A percentile compares a stretch with the other conserved stretches of the same genome.
Conservation (phyloP, 192 early-diverging fungal species). For the Linnemannia elongata region DNA sequence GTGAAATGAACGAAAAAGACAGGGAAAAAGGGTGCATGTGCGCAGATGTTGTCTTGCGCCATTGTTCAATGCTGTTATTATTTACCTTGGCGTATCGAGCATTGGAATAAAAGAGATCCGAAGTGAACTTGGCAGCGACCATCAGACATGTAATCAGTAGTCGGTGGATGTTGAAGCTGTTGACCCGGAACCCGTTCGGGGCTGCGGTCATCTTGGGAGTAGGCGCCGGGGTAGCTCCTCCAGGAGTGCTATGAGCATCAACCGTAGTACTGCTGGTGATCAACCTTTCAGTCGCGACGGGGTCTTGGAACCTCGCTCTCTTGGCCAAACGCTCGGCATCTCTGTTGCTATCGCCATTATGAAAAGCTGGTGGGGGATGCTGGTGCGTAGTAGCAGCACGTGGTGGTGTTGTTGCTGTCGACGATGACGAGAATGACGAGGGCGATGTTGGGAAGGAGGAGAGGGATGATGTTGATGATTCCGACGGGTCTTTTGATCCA, state of each 20-base stretch:
- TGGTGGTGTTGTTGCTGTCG: background rate
- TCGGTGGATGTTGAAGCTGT: slow-evolving; percentile 78
- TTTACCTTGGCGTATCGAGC: slow-evolving; percentile 79
- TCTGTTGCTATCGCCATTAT: background rate
- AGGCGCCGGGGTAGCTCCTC: slow-evolving; percentile 26
- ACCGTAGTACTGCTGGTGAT: background rate
- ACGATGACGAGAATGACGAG: background rate
- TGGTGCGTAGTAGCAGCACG: background rate
- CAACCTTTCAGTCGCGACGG: background rate
- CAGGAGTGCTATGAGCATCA: slow-evolving; percentile 15
- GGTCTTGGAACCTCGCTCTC: background rate
- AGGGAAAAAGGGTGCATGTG: background rate
- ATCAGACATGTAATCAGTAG: slow-evolving; percentile 76
- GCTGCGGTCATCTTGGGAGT: slow-evolving; percentile 21
- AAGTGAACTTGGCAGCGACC: slow-evolving; percentile 82
- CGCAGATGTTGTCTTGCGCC: too few species aligned
- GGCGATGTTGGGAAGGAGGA: background rate
- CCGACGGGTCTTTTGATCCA: background rate
- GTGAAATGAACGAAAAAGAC: background rate
- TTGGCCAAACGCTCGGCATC: background rate
- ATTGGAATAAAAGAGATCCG: slow-evolving; percentile 82
- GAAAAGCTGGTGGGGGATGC: background rate
- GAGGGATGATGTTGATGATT: background rate
- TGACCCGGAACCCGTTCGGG: slow-evolving; percentile 62
- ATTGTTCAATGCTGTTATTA: background rate